Percentiles rank a stretch among this genome's conserved stretches.
Conservation (phyloP, 2,329 filamentous ascomycete genomes). For the Calonectria pauciramosa region DNA sequence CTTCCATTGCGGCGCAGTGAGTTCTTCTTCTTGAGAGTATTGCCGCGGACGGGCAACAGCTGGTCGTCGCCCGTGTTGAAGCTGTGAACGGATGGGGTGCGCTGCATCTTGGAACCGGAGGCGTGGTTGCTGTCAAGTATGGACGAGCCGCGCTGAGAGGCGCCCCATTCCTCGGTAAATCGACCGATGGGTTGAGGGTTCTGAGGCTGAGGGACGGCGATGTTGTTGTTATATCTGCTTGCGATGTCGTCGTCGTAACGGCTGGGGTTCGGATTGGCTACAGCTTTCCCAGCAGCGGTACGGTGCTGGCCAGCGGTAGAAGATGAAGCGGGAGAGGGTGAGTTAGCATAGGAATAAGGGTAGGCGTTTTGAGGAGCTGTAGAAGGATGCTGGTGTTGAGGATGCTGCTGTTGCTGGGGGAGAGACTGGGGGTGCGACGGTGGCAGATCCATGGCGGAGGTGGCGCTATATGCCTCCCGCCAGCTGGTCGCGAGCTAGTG, state of each 20-base stretch:
- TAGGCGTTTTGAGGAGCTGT: slow-evolving; percentile 29
- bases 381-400: slow-evolving; percentile 37
- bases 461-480: slow-evolving; percentile 45
- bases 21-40: slow-evolving; percentile 90
- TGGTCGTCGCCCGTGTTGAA: slow-evolving; percentile 62
- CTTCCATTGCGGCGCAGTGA: slow-evolving; percentile 82
- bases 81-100: slow-evolving; percentile 72
- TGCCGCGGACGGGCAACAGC: slow-evolving; percentile 63
- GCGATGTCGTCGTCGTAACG: slow-evolving; percentile 38
- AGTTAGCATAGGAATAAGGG: slow-evolving; percentile 38
- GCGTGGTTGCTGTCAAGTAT: slow-evolving; percentile 65
- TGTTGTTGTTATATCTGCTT: slow-evolving; percentile 31
- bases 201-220: slow-evolving; percentile 37
- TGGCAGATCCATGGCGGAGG: slow-evolving; percentile 50
- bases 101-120: slow-evolving; percentile 62
- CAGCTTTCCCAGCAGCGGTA: slow-evolving; percentile 33
- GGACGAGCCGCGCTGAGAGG: slow-evolving; percentile 75
- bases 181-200: slow-evolving; percentile 56
- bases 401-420: slow-evolving; percentile 28
- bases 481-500: slow-evolving; percentile 31
- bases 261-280: slow-evolving; percentile 33
- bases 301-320: slow-evolving; percentile 34
- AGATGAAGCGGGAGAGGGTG: slow-evolving; percentile 38
- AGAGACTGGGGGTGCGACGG: slow-evolving; percentile 40
- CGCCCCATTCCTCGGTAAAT: slow-evolving; percentile 81